Conservation (phyloP, 1,284 basidiomycete species). For the Trametes sp. region DNA sequence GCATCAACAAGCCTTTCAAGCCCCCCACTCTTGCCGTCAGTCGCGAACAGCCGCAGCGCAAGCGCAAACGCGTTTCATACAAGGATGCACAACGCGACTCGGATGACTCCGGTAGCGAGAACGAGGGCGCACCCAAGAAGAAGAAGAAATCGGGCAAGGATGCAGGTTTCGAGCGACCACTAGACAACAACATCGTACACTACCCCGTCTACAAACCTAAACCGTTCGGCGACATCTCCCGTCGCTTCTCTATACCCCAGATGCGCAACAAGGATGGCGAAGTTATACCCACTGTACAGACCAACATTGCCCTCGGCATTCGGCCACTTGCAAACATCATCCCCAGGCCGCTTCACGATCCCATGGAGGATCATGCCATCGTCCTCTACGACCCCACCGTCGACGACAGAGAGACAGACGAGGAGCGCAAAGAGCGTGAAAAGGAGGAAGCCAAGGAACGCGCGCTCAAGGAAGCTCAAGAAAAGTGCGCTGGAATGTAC, state of each 20-base stretch:
- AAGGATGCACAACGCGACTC: conserved; percentile 65
- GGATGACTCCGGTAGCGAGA: conserved; percentile 49
- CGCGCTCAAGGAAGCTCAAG: conserved; percentile 68
- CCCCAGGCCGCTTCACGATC: conserved; percentile 93
- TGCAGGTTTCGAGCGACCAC: conserved; percentile 55
- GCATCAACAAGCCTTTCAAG: conserved; percentile 84
- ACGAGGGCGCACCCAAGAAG: conserved; percentile 59
- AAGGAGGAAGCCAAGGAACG: conserved; percentile 74
- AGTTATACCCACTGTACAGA: conserved; percentile 66
- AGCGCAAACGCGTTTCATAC: conserved; percentile 86
- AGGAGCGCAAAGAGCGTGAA: conserved; percentile 74
- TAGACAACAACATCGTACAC: conserved; percentile 62
- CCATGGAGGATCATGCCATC: conserved; percentile 97
- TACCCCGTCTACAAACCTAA: conserved; percentile 89
- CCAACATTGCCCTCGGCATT: conserved; percentile 86
- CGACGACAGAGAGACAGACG: conserved; percentile 89
- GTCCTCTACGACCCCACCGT: conserved; percentile 98
- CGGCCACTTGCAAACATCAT: conserved; percentile 85
- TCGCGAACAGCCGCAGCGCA: conserved; percentile 72
- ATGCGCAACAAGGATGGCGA: conserved; percentile 87
- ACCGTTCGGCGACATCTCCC: conserved; percentile 71
- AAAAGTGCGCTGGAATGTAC: conserved; percentile 73
- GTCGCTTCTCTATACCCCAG: conserved; percentile 86
- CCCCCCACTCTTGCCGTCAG: conserved; percentile 65
- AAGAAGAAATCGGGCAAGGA: conserved; percentile 62